phyloP scores from a whole-genome alignment of 768 basidiomycete genomes.

The Kwoniella dendrophila region DNA sequence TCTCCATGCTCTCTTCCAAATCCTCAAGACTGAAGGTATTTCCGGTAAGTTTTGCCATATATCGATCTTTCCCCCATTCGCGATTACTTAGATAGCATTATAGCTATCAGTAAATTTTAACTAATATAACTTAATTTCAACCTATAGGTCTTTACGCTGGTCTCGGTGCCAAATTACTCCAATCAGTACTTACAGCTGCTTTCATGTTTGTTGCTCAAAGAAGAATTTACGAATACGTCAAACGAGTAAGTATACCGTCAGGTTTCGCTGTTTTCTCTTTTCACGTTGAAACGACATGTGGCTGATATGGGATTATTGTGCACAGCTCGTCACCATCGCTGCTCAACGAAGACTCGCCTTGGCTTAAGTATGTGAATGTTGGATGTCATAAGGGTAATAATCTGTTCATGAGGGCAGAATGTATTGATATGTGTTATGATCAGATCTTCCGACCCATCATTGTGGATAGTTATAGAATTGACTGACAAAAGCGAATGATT shows the following conservation, averaged over 20 bases:
- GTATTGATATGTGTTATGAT: too few species aligned
- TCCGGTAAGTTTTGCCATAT: slow-evolving; percentile 45
- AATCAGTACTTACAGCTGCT: slow-evolving; percentile 89
- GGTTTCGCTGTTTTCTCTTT: not conserved
- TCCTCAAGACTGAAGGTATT: slow-evolving; percentile 71
- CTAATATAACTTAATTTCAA: not conserved
- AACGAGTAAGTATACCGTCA: slow-evolving; percentile 47
- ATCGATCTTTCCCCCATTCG: too few species aligned
- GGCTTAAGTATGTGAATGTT: not conserved
- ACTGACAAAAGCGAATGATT: too few species aligned
- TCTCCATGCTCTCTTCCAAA: slow-evolving; percentile 73
- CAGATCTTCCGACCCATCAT: too few species aligned
- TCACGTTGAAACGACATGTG: not conserved
- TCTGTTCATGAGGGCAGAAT: too few species aligned
- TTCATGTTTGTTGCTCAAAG: slow-evolving; percentile 89
- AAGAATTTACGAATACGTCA: slow-evolving; percentile 60
- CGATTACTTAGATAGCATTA: too few species aligned
- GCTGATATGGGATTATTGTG: not conserved
- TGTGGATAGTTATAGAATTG: too few species aligned
- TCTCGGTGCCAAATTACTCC: slow-evolving; percentile 80
- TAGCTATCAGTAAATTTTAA: too few species aligned
- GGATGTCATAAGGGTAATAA: too few species aligned
- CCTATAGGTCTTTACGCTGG: slow-evolving; percentile 77
- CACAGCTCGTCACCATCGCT: slow-evolving; percentile 5
- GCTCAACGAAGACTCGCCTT: not conserved